A percentile compares a stretch with the other conserved stretches of the same genome.
phyloP scores from a whole-genome alignment of 805 yeast species.

The Yarrowia osloensis region DNA sequence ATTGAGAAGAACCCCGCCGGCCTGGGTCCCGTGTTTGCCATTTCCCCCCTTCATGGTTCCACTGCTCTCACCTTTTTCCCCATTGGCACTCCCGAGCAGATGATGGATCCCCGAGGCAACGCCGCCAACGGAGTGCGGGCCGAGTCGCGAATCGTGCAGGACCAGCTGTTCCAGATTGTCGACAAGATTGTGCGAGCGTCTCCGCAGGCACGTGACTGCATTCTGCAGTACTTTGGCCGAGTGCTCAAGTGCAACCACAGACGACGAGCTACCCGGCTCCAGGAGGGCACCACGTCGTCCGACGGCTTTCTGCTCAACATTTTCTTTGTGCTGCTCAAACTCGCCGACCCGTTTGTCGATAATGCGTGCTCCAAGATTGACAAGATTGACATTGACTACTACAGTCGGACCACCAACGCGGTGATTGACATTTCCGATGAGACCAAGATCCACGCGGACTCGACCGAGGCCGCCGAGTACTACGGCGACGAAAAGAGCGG shows the following conservation, averaged over 20 bases:
- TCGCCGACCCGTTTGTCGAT: slow-evolving; percentile 84
- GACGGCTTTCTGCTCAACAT: slow-evolving; percentile 84
- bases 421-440: slow-evolving; percentile 74
- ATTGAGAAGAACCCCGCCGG: slow-evolving; percentile 60
- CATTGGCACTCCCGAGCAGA: slow-evolving; percentile 25
- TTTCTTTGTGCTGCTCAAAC: slow-evolving; percentile 61
- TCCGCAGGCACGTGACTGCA: slow-evolving; percentile 58
- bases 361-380: slow-evolving; percentile 65
- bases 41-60: slow-evolving; percentile 63
- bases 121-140: slow-evolving; percentile 38
- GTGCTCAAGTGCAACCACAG: slow-evolving; percentile 82
- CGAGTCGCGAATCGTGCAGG: slow-evolving; percentile 43
- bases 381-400: slow-evolving; percentile 73
- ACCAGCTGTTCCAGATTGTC: slow-evolving; percentile 66
- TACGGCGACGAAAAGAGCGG: slow-evolving; percentile 39
- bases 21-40: slow-evolving; percentile 72
- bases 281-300: slow-evolving; percentile 67
- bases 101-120: slow-evolving; percentile 31
- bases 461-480: slow-evolving; percentile 64
- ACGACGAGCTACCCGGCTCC: slow-evolving; percentile 62
- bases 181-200: slow-evolving; percentile 79
- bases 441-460: slow-evolving; percentile 77
- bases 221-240: slow-evolving; percentile 69
- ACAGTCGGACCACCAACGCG: slow-evolving; percentile 49
- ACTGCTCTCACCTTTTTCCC: slow-evolving; percentile 22